Base-by-base conservation (phyloP, 768 basidiomycete genomes). In the Strobilomyces dryophilus region DNA sequence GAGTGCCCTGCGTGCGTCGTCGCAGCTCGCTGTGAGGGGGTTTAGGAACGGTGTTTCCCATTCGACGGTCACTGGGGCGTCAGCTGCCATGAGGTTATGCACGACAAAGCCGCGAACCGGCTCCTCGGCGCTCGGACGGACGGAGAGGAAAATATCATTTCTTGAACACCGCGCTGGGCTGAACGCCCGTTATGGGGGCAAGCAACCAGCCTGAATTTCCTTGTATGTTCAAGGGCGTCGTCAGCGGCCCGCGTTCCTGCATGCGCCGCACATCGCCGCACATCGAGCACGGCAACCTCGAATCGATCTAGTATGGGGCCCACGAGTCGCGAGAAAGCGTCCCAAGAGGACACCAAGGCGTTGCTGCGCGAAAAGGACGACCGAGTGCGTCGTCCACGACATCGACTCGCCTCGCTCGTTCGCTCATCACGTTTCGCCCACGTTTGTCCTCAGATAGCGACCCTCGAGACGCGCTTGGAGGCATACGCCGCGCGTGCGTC, bases 1-100 rank as follows among this genome's bases (percentile, higher is more conserved):
- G 53, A 98, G 74, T 0, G 85, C 90, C 39, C 75, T 74, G 20
- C 39, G 55, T 17, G 20, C 47, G 32, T 40, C 47, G 5, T 47
- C 44, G 15, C 9, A 9, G 15, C 50, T 29, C 5, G 52, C 35
- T 5, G 54, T 40, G 12, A 45, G 52, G 11, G 67, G 67, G 46
- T 58, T 59, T 15, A 69, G 47, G 49, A 69, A 69, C 4, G 54
- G 45, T 0, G 59, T 61, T 18, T 57, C 54, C 68, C 68, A 69
- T 53, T 67, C 58, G 5, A 54, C 44, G 41, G 51, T 20, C 17
- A 17, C 24, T 24, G 24, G 35, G 52, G 40, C 0, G 41, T 43
- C 34, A 2, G 52, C 14, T 44, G n/a, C 51, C 63, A 52, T 59
- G 35, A 17, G 7, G 35, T 34, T 32, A 12, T 32, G 31, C 7